Conservation (phyloP, 768 basidiomycete genomes). For the Gymnopilus junonius region DNA sequence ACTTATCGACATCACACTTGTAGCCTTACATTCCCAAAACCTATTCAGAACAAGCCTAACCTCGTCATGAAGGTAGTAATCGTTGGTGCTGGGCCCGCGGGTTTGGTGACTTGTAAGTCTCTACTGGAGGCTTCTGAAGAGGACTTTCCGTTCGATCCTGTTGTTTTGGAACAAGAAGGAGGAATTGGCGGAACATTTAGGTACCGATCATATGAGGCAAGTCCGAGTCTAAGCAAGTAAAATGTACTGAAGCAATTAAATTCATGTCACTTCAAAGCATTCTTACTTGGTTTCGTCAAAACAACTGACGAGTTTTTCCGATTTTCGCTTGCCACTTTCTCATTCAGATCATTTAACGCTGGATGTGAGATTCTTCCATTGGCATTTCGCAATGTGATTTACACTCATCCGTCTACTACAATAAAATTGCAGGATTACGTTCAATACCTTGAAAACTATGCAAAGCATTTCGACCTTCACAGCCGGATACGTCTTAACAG, state of each 20-base stretch:
- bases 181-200: conserved; percentile 58
- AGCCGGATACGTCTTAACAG: conserved; percentile 39
- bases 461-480: conserved; percentile 43
- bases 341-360: conserved; percentile 54
- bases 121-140: conserved; percentile 42
- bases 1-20: too few species aligned
- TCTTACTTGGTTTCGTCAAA: conserved; percentile 58
- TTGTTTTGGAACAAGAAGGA: conserved; percentile 51
- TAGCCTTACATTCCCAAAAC: too few species aligned
- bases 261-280: conserved; percentile 34
- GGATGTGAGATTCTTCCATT: conserved; percentile 28
- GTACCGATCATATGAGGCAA: conserved; percentile 51
- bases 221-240: not conserved
- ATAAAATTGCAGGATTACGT: conserved; percentile 47
- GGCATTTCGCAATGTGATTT: not conserved
- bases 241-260: not conserved
- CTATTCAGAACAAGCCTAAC: too few species aligned
- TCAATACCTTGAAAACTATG: conserved; percentile 52
- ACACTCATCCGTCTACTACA: not conserved
- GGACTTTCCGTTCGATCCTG: conserved; percentile 50
- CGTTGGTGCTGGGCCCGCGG: conserved; percentile 54
- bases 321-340: conserved; percentile 53
- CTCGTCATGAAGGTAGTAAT: conserved; percentile 37
- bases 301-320: conserved; percentile 63
- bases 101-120: conserved; percentile 53